phyloP scores from a whole-genome alignment of 441 rosid species.

The Pelargonium cotyledonis region DNA sequence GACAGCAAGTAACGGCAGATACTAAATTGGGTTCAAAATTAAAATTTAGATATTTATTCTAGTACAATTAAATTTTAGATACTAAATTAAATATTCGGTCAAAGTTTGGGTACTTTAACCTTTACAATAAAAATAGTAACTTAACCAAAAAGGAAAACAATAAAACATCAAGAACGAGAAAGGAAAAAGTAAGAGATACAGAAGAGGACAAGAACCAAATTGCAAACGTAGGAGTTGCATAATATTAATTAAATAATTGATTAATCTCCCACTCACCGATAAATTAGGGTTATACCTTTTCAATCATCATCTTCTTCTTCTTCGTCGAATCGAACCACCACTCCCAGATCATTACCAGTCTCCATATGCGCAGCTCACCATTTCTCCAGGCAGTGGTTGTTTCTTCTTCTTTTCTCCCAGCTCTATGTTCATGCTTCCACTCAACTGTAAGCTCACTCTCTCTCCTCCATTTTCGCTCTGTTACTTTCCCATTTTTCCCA shows the following conservation, averaged over 20 bases:
- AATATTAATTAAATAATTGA: slow-evolving; percentile 1
- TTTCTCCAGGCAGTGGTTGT: not conserved
- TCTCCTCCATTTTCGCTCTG: not conserved
- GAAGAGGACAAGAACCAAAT: not conserved
- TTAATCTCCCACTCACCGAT: slow-evolving; percentile 8
- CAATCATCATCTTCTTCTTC: not conserved
- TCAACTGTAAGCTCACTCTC: too few species aligned
- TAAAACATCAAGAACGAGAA: not conserved
- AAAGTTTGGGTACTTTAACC: too few species aligned
- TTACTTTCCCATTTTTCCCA: not conserved
- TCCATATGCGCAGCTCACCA: not conserved
- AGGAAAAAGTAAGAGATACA: not conserved
- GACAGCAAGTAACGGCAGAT: too few species aligned
- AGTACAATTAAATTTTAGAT: too few species aligned
- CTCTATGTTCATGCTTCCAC: too few species aligned
- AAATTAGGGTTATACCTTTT: slow-evolving; percentile 5
- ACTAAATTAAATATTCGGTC: too few species aligned
- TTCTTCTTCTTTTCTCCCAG: too few species aligned
- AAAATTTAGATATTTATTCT: too few species aligned
- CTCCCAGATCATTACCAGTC: too few species aligned
- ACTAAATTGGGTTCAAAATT: too few species aligned
- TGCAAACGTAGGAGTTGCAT: not conserved
- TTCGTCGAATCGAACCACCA: not conserved
- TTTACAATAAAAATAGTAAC: not conserved
- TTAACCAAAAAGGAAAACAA: not conserved